Conservation (phyloP, 2,329 filamentous ascomycete genomes). For the Sporothrix variecibatus region DNA sequence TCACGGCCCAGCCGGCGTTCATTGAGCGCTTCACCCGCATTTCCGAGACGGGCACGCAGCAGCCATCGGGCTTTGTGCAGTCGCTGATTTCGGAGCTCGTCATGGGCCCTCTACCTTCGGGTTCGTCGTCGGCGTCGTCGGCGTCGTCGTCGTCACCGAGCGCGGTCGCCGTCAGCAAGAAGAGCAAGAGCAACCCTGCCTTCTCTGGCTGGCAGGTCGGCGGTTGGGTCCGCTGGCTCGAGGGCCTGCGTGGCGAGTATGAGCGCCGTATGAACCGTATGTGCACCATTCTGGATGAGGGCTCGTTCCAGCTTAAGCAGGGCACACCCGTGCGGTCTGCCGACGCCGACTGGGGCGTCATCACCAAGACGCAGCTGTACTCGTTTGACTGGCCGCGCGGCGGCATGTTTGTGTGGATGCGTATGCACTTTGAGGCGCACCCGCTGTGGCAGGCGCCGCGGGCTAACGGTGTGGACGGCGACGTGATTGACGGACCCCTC, state of each 20-base stretch:
- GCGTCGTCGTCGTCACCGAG: neutral
- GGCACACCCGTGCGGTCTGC: slow-evolving; percentile 48
- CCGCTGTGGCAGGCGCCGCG: slow-evolving; percentile 58
- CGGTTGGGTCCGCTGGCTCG: slow-evolving; percentile 91
- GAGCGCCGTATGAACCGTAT: slow-evolving; percentile 82
- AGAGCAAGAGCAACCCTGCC: slow-evolving; percentile 35
- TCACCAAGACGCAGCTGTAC: slow-evolving; percentile 73
- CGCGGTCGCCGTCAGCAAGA: slow-evolving; percentile 26
- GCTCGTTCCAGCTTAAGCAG: slow-evolving; percentile 65
- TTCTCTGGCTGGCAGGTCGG: slow-evolving; percentile 71
- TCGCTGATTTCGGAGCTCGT: slow-evolving; percentile 75
- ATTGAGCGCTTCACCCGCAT: slow-evolving; percentile 70
- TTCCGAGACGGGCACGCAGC: slow-evolving; percentile 75
- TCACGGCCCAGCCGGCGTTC: slow-evolving; percentile 78
- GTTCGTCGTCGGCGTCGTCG: slow-evolving; percentile 26
- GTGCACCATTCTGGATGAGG: slow-evolving; percentile 71
- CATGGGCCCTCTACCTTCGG: slow-evolving; percentile 65
- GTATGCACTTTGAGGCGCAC: slow-evolving; percentile 70
- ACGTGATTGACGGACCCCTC: slow-evolving; percentile 53
- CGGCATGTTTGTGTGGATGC: slow-evolving; percentile 91
- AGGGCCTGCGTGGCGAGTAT: slow-evolving; percentile 79
- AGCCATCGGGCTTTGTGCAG: slow-evolving; percentile 89
- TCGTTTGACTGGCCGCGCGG: slow-evolving; percentile 78
- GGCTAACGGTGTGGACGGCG: slow-evolving; percentile 31
- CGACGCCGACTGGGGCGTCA: slow-evolving; percentile 69